These are phyloP conservation scores for Diospyros lotus DNA, from an alignment of 148 eudicot species.

Conservation along the genomic window DNA sequence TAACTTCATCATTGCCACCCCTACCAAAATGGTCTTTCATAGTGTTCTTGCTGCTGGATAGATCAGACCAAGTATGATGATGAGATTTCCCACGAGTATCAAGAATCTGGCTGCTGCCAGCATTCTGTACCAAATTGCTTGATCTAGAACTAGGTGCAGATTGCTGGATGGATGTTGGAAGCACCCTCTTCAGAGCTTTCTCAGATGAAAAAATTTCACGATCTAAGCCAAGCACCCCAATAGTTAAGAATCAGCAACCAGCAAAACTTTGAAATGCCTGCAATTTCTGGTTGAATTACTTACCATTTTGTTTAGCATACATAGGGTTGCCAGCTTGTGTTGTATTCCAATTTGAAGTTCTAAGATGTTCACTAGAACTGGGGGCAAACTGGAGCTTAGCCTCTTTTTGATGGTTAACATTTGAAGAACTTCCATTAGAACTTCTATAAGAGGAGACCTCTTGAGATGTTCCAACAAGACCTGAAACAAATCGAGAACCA, in stretches of 20 bases:
- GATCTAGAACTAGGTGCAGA: conserved; percentile 27
- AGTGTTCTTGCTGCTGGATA: conserved; percentile 24
- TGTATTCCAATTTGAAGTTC: conserved; percentile 17
- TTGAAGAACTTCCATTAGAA: conserved; percentile 35
- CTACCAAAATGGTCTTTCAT: conserved; percentile 29
- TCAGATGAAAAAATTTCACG: conserved; percentile 21
- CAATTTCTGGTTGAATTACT: background rate
- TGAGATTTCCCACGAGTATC: conserved; percentile 31
- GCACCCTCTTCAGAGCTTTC: conserved; percentile 45
- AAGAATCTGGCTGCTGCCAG: conserved; percentile 36
- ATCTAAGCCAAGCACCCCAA: conserved; percentile 24
- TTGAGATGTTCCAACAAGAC: conserved; percentile 22
- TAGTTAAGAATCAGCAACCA: conserved; percentile 14
- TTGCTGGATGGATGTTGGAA: conserved; percentile 50
- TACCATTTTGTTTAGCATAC: conserved; percentile 21
- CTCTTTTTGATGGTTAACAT: conserved; percentile 15
- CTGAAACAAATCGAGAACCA: conserved; percentile 30
- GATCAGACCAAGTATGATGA: conserved; percentile 28
- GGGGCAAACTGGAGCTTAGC: conserved; percentile 25
- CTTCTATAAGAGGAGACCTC: conserved; percentile 26
- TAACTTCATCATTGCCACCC: conserved; percentile 30
- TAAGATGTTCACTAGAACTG: conserved; percentile 24
- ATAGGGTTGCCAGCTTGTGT: conserved; percentile 2
- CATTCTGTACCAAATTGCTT: conserved; percentile 33
- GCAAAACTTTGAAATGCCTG: conserved; percentile 9